Evolutionary conservation across 257 asterid species (phyloP).

Genomic region (Leptodermis oblonga): DNA sequence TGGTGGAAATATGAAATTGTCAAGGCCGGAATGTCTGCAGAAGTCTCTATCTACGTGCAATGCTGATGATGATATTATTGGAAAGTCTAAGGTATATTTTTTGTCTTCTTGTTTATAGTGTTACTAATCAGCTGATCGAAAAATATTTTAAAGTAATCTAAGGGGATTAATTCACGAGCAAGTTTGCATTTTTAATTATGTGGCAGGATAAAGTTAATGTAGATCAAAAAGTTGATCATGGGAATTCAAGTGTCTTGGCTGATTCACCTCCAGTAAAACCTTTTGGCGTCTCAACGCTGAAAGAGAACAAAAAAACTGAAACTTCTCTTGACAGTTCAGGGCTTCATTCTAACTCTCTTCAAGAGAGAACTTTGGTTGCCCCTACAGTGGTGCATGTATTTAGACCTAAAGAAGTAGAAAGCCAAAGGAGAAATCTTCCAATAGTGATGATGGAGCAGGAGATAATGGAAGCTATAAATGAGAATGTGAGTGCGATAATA

Average conservation of each 20-base stretch:
- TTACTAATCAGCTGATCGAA: background rate
- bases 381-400: conserved; percentile 67
- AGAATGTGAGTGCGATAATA: conserved; percentile 60
- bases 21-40: conserved; percentile 25
- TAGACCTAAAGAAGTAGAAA: conserved; percentile 74
- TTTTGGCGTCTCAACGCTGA: conserved; percentile 48
- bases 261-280: conserved; percentile 21
- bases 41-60: conserved; percentile 15
- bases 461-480: conserved; percentile 87
- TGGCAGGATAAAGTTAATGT: conserved; percentile 38
- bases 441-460: conserved; percentile 98
- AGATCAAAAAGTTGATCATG: conserved; percentile 20
- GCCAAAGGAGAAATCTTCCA: conserved; percentile 70
- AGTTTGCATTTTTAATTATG: background rate
- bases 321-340: conserved; percentile 17
- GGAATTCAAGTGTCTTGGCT: conserved; percentile 19
- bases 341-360: conserved; percentile 21
- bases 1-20: conserved; percentile 23
- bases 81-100: conserved; percentile 36
- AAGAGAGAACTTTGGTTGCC: conserved; percentile 29
- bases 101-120: background rate
- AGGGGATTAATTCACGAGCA: background rate
- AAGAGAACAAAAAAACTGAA: conserved; percentile 45
- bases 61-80: conserved; percentile 23
- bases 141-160: background rate